These are phyloP conservation scores for Tritrichomonas musculus DNA, from an alignment of 208 protist genomes.

Conservation along the genomic window DNA sequence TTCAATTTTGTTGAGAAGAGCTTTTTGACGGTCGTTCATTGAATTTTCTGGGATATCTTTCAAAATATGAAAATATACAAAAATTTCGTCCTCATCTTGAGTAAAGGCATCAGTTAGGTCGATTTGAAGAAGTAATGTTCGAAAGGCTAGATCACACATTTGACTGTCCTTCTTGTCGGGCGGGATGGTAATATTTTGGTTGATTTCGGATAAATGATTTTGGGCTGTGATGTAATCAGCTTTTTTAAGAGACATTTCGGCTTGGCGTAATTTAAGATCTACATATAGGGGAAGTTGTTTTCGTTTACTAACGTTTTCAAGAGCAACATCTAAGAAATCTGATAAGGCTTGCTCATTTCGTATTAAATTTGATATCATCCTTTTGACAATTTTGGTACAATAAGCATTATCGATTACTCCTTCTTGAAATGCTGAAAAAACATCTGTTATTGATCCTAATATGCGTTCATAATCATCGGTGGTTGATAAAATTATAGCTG, in stretches of 20 bases:
- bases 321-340: not conserved
- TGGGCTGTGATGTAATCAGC: not conserved
- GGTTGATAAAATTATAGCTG: not conserved
- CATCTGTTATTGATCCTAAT: not conserved
- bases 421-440: not conserved
- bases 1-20: not conserved
- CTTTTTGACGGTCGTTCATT: not conserved
- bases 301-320: not conserved
- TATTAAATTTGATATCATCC: not conserved
- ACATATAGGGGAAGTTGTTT: not conserved
- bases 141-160: not conserved
- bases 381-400: not conserved
- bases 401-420: not conserved
- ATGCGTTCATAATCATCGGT: not conserved
- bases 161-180: not conserved
- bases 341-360: not conserved
- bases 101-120: not conserved
- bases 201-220: not conserved
- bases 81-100: not conserved
- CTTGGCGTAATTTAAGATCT: not conserved
- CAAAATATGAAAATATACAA: not conserved
- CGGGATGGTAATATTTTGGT: not conserved
- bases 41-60: not conserved
- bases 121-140: not conserved
- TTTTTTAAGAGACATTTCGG: not conserved